Base-by-base conservation (phyloP, 768 basidiomycete genomes). In the Termitomyces eurrhizus region DNA sequence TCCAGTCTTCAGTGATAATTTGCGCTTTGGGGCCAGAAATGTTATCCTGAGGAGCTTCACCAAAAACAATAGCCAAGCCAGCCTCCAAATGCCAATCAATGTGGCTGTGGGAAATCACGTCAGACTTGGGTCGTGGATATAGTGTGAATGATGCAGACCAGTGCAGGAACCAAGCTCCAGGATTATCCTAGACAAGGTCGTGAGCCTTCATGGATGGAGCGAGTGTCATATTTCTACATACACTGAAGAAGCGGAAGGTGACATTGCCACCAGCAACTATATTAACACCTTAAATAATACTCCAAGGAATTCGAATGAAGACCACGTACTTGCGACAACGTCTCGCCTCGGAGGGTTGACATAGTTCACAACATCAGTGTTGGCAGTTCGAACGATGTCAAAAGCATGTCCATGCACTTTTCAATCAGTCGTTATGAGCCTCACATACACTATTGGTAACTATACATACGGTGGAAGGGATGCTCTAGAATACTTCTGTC, bases 81-180 rank as follows among this genome's bases (percentile, higher is more conserved):
- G 70, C 72, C 61, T 75, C 74, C 56, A 75, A 37, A 63, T 75
- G 73, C 72, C 73, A 75, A 59, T 75, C 73, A 54, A 75, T 73
- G 63, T 75, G 73, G 49, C 73, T 73, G 26, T 5, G 50, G 8
- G 24, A 44, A 2, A 29, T 45, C n/a, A 48, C 33, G 42, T 48
- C 21, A 41, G n/a, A 48, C 32, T 26, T 29, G 2, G 9, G 8
- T 12, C 35, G 14, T 21, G 12, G 16, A 2, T 1, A n/a, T 36
- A 2, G 3, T 37, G 49, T 35, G 7, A 29, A 35, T 24, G 3
- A 24, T 26, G 55, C 52, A 6, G 48, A 77, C 76, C 75, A 75
- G 57, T 80, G 79, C 50, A 80, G 70, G 72, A 80, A 77, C 80
- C 83, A 85, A 7, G 81, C 80, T 21, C 87, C 87, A 0, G 87